A percentile compares a stretch with the other conserved stretches of the same genome.
Conservation (phyloP, 176 grass and related monocot species). For the Bothriochloa decipiens region DNA sequence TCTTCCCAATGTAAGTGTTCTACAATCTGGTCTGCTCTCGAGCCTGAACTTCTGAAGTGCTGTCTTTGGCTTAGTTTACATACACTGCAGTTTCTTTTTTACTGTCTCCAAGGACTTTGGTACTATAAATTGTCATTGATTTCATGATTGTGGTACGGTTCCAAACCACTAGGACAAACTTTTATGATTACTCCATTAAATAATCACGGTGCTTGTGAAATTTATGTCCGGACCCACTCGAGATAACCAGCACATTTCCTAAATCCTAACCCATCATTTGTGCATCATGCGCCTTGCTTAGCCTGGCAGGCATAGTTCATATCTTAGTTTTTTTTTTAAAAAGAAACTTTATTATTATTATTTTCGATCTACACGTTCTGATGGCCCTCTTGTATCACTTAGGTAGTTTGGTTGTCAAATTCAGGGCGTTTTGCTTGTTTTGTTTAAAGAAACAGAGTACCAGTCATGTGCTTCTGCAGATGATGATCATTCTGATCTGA, state of each 20-base stretch:
- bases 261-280: constrained; percentile 43
- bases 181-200: constrained; percentile 37
- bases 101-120: constrained; percentile 7
- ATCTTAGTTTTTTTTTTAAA: background rate
- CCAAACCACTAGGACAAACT: constrained; percentile 51
- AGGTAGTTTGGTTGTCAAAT: background rate
- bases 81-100: constrained; percentile 2
- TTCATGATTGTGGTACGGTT: constrained; percentile 39
- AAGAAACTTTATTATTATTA: background rate
- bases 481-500: constrained; percentile 10
- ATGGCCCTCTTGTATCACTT: background rate
- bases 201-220: constrained; percentile 32
- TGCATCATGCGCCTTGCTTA: constrained; percentile 38
- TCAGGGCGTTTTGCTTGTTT: background rate
- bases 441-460: background rate
- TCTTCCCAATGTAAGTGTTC: constrained; percentile 25
- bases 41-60: constrained; percentile 4
- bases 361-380: background rate
- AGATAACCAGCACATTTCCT: constrained; percentile 41
- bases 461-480: constrained; percentile 26
- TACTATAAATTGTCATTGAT: constrained; percentile 38
- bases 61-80: constrained; percentile 33
- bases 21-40: background rate
- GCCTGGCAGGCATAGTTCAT: too few species aligned
- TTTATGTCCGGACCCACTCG: constrained; percentile 32